These are phyloP conservation scores for Kodamaea leandrae DNA, from an alignment of 805 yeast species.

Conservation along the genomic window DNA sequence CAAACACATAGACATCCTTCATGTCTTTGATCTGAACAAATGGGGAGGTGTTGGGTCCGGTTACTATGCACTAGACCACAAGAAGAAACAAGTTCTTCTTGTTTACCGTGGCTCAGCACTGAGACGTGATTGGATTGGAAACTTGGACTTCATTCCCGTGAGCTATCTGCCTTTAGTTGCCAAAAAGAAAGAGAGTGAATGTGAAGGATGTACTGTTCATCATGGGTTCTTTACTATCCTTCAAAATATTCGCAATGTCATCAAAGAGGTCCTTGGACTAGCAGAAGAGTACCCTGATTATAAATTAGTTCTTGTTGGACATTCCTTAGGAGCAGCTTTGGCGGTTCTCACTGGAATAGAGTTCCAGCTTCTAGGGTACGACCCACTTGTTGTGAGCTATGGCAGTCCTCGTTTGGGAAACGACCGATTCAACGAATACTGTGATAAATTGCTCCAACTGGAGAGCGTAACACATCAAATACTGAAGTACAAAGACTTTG, in stretches of 20 bases:
- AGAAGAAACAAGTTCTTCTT: slow-evolving; percentile 41
- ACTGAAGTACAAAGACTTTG: slow-evolving; percentile 21
- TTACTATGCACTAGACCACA: slow-evolving; percentile 49
- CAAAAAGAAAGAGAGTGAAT: neutral
- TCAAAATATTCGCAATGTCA: slow-evolving; percentile 37
- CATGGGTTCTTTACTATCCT: slow-evolving; percentile 57
- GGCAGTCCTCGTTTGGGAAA: slow-evolving; percentile 71
- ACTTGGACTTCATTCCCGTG: slow-evolving; percentile 49
- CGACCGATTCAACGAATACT: slow-evolving; percentile 45
- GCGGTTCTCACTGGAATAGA: slow-evolving; percentile 65
- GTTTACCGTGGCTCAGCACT: slow-evolving; percentile 66
- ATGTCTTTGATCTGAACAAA: slow-evolving; percentile 40
- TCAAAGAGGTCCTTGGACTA: slow-evolving; percentile 33
- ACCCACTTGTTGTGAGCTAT: slow-evolving; percentile 55
- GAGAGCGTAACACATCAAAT: slow-evolving; percentile 22
- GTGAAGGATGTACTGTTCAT: slow-evolving; percentile 54
- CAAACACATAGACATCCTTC: slow-evolving; percentile 32
- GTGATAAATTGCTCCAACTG: slow-evolving; percentile 49
- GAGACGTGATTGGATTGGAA: slow-evolving; percentile 59
- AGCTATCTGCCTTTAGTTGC: slow-evolving; percentile 45
- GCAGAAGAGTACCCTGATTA: slow-evolving; percentile 45
- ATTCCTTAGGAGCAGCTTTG: slow-evolving; percentile 75
- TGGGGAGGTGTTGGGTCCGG: slow-evolving; percentile 54
- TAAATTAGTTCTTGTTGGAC: slow-evolving; percentile 59
- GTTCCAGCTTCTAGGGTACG: slow-evolving; percentile 49